Evolutionary conservation across 768 basidiomycete species (phyloP).

Genomic region (Leccinum truebloodii): DNA sequence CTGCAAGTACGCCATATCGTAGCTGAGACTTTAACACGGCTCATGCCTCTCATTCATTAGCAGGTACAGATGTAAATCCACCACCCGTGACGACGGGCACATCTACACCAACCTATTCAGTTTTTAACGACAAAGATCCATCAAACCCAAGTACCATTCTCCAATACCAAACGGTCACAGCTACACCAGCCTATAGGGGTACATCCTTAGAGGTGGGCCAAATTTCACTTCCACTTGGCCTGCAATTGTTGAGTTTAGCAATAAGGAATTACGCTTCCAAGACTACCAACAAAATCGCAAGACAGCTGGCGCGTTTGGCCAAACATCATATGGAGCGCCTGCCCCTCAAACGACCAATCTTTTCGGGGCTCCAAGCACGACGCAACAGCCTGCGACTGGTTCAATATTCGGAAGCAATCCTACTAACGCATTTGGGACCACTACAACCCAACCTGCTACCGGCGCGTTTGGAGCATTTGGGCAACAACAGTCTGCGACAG

Average conservation of each 20-base stretch:
- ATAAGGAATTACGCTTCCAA: conserved; percentile 72
- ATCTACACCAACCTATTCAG: conserved; percentile 60
- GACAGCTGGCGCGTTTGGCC: conserved; percentile 64
- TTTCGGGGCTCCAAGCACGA: conserved; percentile 30
- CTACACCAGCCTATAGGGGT: conserved; percentile 76
- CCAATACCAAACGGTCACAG: conserved; percentile 81
- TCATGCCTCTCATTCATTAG: conserved; percentile 25
- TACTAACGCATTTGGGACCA: conserved; percentile 24
- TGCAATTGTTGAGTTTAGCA: conserved; percentile 2
- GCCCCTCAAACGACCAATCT: conserved; percentile 26
- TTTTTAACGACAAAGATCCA: conserved; percentile 67
- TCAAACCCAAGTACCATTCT: conserved; percentile 45
- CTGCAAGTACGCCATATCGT: conserved; percentile 31
- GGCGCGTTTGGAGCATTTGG: conserved; percentile 35
- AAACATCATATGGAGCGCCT: conserved; percentile 36
- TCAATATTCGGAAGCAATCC: conserved; percentile 33
- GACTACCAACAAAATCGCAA: conserved; percentile 77
- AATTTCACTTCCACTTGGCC: neutral
- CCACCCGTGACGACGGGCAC: conserved; percentile 71
- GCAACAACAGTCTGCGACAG: conserved; percentile 39
- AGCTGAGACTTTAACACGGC: conserved; percentile 2
- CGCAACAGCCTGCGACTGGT: conserved; percentile 30
- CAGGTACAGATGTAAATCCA: conserved; percentile 38
- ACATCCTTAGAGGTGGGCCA: conserved; percentile 70
- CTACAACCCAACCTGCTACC: conserved; percentile 29